A percentile compares a stretch with the other conserved stretches of the same genome.
Conservation (phyloP, 192 early-diverging fungal genomes). For the Coemansia sp. region DNA sequence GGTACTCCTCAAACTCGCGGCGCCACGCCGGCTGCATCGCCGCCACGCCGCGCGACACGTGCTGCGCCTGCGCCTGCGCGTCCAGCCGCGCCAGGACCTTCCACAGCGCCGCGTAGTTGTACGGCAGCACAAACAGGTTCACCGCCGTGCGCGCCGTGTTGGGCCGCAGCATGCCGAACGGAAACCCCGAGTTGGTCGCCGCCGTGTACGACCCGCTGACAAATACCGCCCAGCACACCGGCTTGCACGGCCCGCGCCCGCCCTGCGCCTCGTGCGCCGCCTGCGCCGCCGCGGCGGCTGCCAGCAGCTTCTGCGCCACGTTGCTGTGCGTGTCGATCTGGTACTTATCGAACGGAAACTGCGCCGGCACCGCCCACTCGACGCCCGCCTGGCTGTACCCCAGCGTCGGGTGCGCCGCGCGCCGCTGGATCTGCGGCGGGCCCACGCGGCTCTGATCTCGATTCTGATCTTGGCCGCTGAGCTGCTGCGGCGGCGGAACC, state of each 20-base stretch:
- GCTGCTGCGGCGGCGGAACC: conserved; percentile 24
- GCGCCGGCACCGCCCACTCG: conserved; percentile 64
- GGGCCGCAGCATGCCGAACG: conserved; percentile 77
- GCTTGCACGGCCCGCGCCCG: conserved; percentile 61
- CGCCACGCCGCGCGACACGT: conserved; percentile 11
- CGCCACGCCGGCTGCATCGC: conserved; percentile 56
- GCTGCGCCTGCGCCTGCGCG: conserved; percentile 31
- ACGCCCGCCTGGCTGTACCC: conserved; percentile 59
- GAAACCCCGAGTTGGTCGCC: conserved; percentile 61
- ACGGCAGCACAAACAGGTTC: conserved; percentile 75
- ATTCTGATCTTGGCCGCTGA: too few species aligned
- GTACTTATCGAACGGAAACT: conserved; percentile 80
- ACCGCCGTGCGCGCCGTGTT: conserved; percentile 68
- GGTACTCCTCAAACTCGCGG: conserved; percentile 63
- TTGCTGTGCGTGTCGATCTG: conserved; percentile 64
- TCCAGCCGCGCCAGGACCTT: conserved; percentile 61
- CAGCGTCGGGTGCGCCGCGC: conserved; percentile 70
- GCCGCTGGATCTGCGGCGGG: conserved; percentile 51
- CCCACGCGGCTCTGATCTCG: too few species aligned
- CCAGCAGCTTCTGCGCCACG: conserved; percentile 65
- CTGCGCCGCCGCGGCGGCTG: conserved; percentile 45
- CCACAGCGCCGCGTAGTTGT: conserved; percentile 81
- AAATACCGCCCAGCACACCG: conserved; percentile 60
- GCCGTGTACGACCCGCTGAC: conserved; percentile 64
- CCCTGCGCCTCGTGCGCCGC: conserved; percentile 45